Evolutionary conservation across 2,329 filamentous ascomycete genomes (phyloP), one percentile per base, ranked within the genome.

Genomic region (Cordyceps sp.): DNA sequence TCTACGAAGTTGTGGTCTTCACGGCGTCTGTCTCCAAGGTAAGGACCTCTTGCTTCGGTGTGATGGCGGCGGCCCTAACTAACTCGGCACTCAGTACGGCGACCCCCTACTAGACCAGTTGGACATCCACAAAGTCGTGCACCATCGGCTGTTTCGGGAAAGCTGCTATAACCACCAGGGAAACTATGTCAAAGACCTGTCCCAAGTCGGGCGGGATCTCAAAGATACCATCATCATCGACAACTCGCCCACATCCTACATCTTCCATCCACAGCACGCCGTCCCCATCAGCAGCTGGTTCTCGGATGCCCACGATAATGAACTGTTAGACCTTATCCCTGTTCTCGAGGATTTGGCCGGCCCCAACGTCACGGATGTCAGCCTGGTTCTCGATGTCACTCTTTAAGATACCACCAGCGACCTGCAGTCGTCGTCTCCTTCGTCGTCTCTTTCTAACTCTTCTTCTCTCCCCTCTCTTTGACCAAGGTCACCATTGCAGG

Each of bases 271-370:
- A 17, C 88, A 98, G 62, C 90, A 98, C 55, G 90, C 90, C 38
- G 88, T 98, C 31, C 90, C 90, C 18, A 98, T 98, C 61, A 94
- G 86, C 70, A 96, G 88, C 66, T 98, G 90, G 90, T 98, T 98
- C 62, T 94, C 86, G 43, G 90, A 98, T 59, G 90, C 90, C 39
- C 90, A 98, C 58, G 90, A 98, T 62, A 98, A 98, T 59, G 90
- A 98, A 66, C 69, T 98, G 39, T 68, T 98, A 48, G 90, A 98
- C 54, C 66, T 98, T 46, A 96, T 98, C 54, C 90, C 90, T 33
- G 90, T 98, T 46, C 83, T 98, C 43, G 90, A 98, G 66, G 90
- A 98, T 58, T 68, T 98, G 50, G 88, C 90, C 39, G 78, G 81
- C 43, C 58, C 76, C 37, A 81, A 88, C 53, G 90, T 98, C 39